Percentiles rank a stretch among this genome's conserved stretches.
phyloP scores from a whole-genome alignment of 2,329 filamentous ascomycete genomes.

The Madurella mycetomatis region DNA sequence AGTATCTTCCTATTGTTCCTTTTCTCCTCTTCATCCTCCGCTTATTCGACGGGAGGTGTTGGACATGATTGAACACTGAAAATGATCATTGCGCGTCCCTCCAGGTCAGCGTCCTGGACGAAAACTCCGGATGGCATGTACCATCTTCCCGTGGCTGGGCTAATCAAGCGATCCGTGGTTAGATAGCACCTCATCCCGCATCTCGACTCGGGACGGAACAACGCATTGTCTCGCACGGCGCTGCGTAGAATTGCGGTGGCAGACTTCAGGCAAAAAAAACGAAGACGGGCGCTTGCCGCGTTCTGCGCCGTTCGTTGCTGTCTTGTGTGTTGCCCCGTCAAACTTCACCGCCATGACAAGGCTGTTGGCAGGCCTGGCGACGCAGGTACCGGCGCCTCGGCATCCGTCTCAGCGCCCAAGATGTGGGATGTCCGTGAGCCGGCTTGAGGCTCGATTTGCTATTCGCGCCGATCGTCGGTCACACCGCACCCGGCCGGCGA shows the following conservation, averaged over 20 bases:
- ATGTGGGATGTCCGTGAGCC: neutral
- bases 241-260: neutral
- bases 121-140: neutral
- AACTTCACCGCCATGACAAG: neutral
- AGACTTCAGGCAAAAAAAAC: too few relatives aligned
- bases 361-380: neutral
- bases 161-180: neutral
- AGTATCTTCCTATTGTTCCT: too few relatives aligned
- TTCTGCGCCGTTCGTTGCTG: neutral
- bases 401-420: neutral
- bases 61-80: too few relatives aligned
- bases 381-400: conserved; percentile 11
- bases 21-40: too few relatives aligned
- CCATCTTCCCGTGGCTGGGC: neutral
- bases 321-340: neutral
- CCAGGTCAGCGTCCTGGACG: too few relatives aligned
- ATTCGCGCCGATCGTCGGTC: neutral
- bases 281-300: neutral
- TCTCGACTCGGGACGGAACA: neutral
- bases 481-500: conserved; percentile 2
- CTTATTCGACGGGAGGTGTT: too few relatives aligned
- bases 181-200: neutral
- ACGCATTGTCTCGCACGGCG: neutral
- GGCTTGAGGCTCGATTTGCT: neutral
- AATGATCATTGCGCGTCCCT: too few relatives aligned